phyloP scores from a whole-genome alignment of 495 filamentous ascomycete species.

The Penicillium coffeae region DNA sequence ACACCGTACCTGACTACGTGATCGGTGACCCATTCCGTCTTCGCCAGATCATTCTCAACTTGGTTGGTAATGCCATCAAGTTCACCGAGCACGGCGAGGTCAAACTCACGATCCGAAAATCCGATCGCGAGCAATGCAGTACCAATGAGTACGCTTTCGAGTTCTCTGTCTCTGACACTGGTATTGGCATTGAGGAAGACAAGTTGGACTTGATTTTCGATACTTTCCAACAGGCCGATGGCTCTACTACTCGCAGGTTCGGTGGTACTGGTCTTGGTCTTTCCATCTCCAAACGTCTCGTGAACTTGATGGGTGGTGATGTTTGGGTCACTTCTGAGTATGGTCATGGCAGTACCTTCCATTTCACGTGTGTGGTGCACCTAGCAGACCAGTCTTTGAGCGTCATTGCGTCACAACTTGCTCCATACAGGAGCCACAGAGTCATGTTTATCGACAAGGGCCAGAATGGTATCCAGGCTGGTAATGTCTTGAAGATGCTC shows the following conservation, averaged over 20 bases:
- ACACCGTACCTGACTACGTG: constrained; percentile 92
- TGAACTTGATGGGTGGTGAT: constrained; percentile 95
- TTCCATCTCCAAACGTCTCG: constrained; percentile 92
- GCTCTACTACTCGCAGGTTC: constrained; percentile 94
- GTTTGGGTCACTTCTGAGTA: constrained; percentile 96
- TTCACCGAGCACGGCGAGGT: constrained; percentile 98
- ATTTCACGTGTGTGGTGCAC: constrained; percentile 92
- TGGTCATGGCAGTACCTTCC: constrained; percentile 91
- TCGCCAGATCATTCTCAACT: constrained; percentile 78
- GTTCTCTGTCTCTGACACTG: constrained; percentile 95
- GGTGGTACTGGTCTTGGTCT: constrained; percentile 94
- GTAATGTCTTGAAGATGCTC: constrained; percentile 77
- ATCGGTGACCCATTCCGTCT: constrained; percentile 96
- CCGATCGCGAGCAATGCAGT: constrained; percentile 59
- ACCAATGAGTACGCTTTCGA: constrained; percentile 87
- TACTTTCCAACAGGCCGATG: constrained; percentile 98
- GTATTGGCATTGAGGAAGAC: constrained; percentile 93
- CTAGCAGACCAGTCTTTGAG: constrained; percentile 77
- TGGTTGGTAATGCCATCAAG: constrained; percentile 67
- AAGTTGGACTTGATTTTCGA: constrained; percentile 98
- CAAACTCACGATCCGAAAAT: constrained; percentile 83
- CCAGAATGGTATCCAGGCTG: constrained; percentile 65
- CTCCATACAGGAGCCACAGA: constrained; percentile 81
- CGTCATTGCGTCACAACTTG: constrained; percentile 77
- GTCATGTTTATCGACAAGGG: constrained; percentile 97